Conservation (phyloP, 2,329 filamentous ascomycete genomes). For the Gyromitra esculenta region DNA sequence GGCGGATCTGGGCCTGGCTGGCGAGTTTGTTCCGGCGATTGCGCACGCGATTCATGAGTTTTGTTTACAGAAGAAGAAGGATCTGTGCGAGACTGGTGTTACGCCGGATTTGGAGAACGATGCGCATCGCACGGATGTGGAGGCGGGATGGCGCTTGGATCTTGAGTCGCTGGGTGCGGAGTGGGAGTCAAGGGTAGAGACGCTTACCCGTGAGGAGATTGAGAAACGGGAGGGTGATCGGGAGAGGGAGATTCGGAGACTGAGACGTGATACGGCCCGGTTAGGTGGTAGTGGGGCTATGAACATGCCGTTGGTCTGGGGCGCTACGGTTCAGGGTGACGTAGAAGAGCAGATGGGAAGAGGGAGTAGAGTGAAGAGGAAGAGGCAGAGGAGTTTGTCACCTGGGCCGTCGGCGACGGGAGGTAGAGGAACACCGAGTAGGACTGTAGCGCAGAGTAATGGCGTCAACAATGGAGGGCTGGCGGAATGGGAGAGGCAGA, state of each 20-base stretch:
- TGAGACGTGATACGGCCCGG: slow-evolving; percentile 88
- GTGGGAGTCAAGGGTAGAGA: slow-evolving; percentile 84
- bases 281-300: slow-evolving; percentile 88
- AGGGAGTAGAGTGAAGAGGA: slow-evolving; percentile 50
- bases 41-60: slow-evolving; percentile 98
- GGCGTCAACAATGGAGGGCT: slow-evolving; percentile 64
- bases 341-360: slow-evolving; percentile 58
- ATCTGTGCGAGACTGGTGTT: slow-evolving; percentile 90
- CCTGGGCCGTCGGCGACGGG: slow-evolving; percentile 45
- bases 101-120: slow-evolving; percentile 77
- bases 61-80: slow-evolving; percentile 90
- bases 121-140: slow-evolving; percentile 76
- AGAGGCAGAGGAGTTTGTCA: slow-evolving; percentile 49
- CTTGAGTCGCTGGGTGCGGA: slow-evolving; percentile 85
- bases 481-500: slow-evolving; percentile 78
- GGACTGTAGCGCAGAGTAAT: slow-evolving; percentile 43
- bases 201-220: slow-evolving; percentile 91
- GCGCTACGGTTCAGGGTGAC: slow-evolving; percentile 67
- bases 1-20: slow-evolving; percentile 84
- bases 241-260: slow-evolving; percentile 85
- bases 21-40: slow-evolving; percentile 94
- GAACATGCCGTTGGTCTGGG: slow-evolving; percentile 68
- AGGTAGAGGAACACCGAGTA: slow-evolving; percentile 44
- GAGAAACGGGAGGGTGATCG: slow-evolving; percentile 95
- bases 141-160: slow-evolving; percentile 95